A percentile compares a stretch with the other conserved stretches of the same genome.
Evolutionary conservation across 306 rosid species (phyloP).

Genomic region (Canavalia ensiformis): DNA sequence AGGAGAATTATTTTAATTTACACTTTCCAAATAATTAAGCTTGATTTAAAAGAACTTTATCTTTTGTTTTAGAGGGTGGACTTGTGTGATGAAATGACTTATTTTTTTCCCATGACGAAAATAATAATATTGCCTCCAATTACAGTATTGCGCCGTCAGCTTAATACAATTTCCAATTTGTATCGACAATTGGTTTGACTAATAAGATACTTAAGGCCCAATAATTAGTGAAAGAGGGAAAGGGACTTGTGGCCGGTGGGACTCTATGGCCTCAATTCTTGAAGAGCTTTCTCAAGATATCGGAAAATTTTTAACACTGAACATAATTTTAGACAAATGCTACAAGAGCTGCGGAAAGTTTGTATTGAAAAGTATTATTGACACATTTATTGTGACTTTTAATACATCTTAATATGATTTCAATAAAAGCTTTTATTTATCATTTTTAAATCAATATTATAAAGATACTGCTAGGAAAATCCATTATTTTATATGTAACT

Average conservation of each 20-base stretch:
- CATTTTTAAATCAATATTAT: too few species aligned
- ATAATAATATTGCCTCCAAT: constrained; percentile 34
- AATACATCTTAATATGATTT: too few species aligned
- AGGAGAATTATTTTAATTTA: neutral
- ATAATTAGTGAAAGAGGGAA: constrained; percentile 43
- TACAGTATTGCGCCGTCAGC: constrained; percentile 71
- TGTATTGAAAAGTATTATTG: too few species aligned
- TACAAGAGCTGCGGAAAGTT: too few species aligned
- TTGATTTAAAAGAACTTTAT: neutral
- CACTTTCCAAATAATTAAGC: neutral
- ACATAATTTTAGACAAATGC: too few species aligned
- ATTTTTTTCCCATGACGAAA: neutral
- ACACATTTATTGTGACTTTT: too few species aligned
- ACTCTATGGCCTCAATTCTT: constrained; percentile 13
- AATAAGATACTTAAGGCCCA: constrained; percentile 45
- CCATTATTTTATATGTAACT: neutral
- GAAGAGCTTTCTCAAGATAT: constrained; percentile 3
- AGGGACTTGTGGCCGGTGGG: neutral
- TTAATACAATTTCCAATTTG: constrained; percentile 42
- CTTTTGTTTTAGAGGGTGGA: constrained; percentile 32
- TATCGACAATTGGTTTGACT: constrained; percentile 37
- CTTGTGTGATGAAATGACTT: constrained; percentile 24
- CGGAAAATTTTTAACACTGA: neutral
- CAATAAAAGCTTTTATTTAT: too few species aligned
- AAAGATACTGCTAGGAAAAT: too few species aligned